Evolutionary conservation across 805 yeast species (phyloP).

Genomic region (Scheffersomyces ergatensis): DNA sequence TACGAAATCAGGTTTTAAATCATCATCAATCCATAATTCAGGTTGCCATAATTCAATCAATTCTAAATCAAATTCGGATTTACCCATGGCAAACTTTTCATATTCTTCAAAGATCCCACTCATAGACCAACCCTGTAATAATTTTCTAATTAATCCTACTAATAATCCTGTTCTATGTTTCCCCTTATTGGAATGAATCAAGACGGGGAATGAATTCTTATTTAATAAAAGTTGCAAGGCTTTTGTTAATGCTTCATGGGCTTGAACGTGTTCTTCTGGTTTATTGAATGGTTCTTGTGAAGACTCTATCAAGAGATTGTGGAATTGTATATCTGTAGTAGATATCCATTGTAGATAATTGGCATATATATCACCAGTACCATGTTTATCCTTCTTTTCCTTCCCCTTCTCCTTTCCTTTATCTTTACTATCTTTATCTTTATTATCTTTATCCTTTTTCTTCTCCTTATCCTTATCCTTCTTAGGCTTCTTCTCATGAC

Average conservation of each 20-base stretch:
- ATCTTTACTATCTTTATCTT: constrained; percentile 15
- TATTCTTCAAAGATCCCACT: constrained; percentile 94
- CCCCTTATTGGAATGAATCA: constrained; percentile 95
- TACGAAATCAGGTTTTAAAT: constrained; percentile 64
- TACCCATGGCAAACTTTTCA: constrained; percentile 88
- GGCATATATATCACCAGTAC: constrained; percentile 46
- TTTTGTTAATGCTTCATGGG: constrained; percentile 46
- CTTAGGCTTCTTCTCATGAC: constrained; percentile 20
- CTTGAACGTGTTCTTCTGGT: constrained; percentile 39
- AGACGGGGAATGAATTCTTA: constrained; percentile 75
- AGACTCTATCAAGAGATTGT: constrained; percentile 63
- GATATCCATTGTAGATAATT: constrained; percentile 72
- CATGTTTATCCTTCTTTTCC: constrained; percentile 33
- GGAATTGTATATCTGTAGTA: constrained; percentile 49
- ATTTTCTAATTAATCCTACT: constrained; percentile 85
- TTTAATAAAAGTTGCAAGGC: constrained; percentile 59
- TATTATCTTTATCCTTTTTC: constrained; percentile 8
- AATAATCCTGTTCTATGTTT: constrained; percentile 92
- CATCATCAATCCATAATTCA: constrained; percentile 44
- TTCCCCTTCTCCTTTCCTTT: constrained; percentile 8
- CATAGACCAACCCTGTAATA: constrained; percentile 89
- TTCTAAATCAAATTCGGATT: constrained; percentile 88
- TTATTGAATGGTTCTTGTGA: constrained; percentile 77
- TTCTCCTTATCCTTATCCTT: constrained; percentile 16
- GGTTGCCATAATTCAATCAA: constrained; percentile 84